Conservation (phyloP, 169 alveolate genomes). For the Cryptosporidium meleagridis region DNA sequence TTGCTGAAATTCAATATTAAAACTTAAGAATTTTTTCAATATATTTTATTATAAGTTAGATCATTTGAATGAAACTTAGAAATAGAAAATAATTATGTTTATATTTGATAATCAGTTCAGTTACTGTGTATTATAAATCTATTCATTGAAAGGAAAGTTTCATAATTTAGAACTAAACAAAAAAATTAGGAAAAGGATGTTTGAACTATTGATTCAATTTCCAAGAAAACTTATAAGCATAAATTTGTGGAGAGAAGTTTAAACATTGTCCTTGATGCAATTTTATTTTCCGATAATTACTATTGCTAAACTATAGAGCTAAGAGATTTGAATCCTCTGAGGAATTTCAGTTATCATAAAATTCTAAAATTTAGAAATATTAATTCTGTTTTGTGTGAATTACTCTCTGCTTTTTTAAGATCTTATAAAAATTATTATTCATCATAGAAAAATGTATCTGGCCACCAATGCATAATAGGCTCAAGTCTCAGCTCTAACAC, state of each 20-base stretch:
- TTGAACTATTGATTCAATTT: background rate
- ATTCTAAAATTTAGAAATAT: too few species aligned
- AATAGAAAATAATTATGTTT: background rate
- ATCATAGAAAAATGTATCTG: slow-evolving; percentile 63
- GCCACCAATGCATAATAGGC: slow-evolving; percentile 53
- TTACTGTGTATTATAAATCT: too few species aligned
- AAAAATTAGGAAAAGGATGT: background rate
- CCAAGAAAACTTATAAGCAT: background rate
- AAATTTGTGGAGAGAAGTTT: too few species aligned
- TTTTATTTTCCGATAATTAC: background rate
- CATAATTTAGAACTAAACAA: too few species aligned
- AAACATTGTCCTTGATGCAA: too few species aligned
- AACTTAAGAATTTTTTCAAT: background rate
- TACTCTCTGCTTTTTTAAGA: background rate
- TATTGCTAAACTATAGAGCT: too few species aligned
- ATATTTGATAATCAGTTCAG: background rate
- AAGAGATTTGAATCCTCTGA: too few species aligned
- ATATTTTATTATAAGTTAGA: background rate
- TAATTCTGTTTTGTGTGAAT: background rate
- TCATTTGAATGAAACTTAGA: background rate
- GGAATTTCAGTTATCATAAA: too few species aligned
- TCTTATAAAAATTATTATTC: background rate
- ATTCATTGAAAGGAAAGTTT: too few species aligned
- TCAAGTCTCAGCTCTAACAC: slow-evolving; percentile 82
- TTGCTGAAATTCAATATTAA: background rate